Base-by-base conservation (phyloP, 2,329 filamentous ascomycete genomes). In the Arthrobotrys megalospora region DNA sequence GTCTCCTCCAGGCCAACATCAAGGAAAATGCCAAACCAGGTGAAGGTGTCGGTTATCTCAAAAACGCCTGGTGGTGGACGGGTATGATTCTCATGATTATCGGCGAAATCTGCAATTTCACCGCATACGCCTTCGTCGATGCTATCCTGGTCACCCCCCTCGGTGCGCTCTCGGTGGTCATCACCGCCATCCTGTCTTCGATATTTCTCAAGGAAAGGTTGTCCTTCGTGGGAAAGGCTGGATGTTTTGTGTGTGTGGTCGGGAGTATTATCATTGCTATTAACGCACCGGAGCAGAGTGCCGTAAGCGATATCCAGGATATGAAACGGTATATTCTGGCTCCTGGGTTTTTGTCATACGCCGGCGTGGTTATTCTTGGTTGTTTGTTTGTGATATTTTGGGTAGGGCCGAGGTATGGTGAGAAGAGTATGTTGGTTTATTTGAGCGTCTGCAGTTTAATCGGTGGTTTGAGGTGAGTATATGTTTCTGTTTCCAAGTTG, bases 11-110 rank as follows among this genome's bases (percentile, higher is more conserved):
- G 84, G 95, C 96, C 63, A 99, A 98, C 85, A 90, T 93, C 82
- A 98, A 98, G 84, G 98, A 98, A 87, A 92, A 97, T 79, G 94
- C 98, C 85, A 93, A 93, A 80, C 94, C 96, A 0, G 96, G 96
- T 77, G 95, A 98, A 85, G 96, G 96, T 71, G 98, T 98, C 84
- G 94, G 95, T 79, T 99, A 98, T 84, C 89, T 99, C 82, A 97
- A 97, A 86, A 98, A 98, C 83, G 87, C 87, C 19, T 97, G 89
- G 86, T 99, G 96, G 96, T 99, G 96, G 96, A 85, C 87, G 0
- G 96, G 96, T 81, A 98, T 99, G 96, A 94, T 87, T 0, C 88
- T 98, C 76, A 98, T 99, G 96, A 97, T 98, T 81, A 82, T 98
- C 50, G 96, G 96, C 81, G 96, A 99, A 85, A 90, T 97, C 71